Percentiles rank a stretch among this genome's conserved stretches.
Evolutionary conservation across 78 protist genomes (phyloP).

Genomic region (Dictyostelium citrinum): DNA sequence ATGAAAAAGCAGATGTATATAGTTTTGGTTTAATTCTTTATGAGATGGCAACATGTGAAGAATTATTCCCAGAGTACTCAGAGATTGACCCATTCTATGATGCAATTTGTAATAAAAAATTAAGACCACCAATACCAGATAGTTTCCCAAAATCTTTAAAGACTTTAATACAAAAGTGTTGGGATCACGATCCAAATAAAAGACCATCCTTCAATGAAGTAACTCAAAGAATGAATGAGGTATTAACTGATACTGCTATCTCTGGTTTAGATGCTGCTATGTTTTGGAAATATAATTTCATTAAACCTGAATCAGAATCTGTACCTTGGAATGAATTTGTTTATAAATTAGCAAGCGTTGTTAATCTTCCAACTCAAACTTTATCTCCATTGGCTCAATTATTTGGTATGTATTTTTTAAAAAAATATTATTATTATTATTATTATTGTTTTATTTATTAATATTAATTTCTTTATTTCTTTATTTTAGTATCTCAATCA

Average conservation of each 20-base stretch:
- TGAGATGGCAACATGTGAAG: slow-evolving; percentile 77
- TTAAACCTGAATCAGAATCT: slow-evolving; percentile 26
- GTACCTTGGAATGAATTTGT: slow-evolving; percentile 49
- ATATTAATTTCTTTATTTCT: background rate
- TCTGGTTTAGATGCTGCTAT: slow-evolving; percentile 9
- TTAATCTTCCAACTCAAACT: background rate
- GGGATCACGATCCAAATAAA: slow-evolving; percentile 69
- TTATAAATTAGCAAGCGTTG: background rate
- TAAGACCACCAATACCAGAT: slow-evolving; percentile 57
- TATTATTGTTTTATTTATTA: background rate
- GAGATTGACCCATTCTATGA: slow-evolving; percentile 75
- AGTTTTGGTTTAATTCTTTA: slow-evolving; percentile 80
- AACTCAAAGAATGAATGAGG: slow-evolving; percentile 41
- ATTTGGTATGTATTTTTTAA: background rate
- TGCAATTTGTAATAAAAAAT: slow-evolving; percentile 69
- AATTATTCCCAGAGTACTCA: slow-evolving; percentile 70
- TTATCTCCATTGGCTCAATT: background rate
- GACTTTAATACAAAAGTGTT: slow-evolving; percentile 54
- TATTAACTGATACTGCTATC: slow-evolving; percentile 64
- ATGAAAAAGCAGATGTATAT: slow-evolving; percentile 83
- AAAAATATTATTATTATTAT: slow-evolving; percentile 10
- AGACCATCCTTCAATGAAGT: slow-evolving; percentile 78
- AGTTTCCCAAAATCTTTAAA: slow-evolving; percentile 31
- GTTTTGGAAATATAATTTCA: slow-evolving; percentile 70
- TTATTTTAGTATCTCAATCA: background rate